Evolutionary conservation across 2,329 filamentous ascomycete species (phyloP), one percentile per base, ranked within the genome.

Genomic region (Fusarium tupiense): DNA sequence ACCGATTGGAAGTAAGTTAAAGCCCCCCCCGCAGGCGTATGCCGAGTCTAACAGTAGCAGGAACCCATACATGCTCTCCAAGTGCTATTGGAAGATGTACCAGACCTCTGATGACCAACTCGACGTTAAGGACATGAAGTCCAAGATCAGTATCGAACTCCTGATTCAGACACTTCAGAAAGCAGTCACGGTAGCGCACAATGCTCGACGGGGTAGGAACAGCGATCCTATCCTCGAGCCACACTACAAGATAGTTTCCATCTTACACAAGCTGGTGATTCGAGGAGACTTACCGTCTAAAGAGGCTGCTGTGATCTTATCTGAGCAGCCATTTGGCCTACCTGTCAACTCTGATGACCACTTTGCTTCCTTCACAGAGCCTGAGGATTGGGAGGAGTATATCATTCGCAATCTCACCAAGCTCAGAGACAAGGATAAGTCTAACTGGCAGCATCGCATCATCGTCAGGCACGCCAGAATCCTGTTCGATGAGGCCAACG

Each of bases 391-490:
- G 89, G 86, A 90, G 53, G 83, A 84, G 40, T 89, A 88, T 57
- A 82, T 90, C 11, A 86, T 90, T 44, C 84, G 84, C 54, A 88
- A 84, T 52, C 78, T 91, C 46, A 83, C 83, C 13, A 85, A 85
- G 61, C 80, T 91, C 16, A 86, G 87, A 19, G 89, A 91, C 56
- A 94, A 94, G 69, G 95, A 98, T 83, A 97, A 97, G 85, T 93
- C 94, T 2, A 96, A 96, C 77, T 98, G 95, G 95, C 95, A 98
- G 79, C 95, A 98, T 81, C 92, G 95, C 26, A 95, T 98, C 84
- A 94, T 94, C 61, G 91, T 92, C 79, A 91, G 95, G 31, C 91
- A 94, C 77, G 87, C 89, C 4, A 84, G 83, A 40, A 88, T 91
- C 26, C 77, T 91, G 13, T 90, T 88, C 61, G 84, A 86, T 59